Evolutionary conservation across 208 protist genomes (phyloP), one percentile per base, ranked within the genome.

Genomic region (Crithidia mellificae): DNA sequence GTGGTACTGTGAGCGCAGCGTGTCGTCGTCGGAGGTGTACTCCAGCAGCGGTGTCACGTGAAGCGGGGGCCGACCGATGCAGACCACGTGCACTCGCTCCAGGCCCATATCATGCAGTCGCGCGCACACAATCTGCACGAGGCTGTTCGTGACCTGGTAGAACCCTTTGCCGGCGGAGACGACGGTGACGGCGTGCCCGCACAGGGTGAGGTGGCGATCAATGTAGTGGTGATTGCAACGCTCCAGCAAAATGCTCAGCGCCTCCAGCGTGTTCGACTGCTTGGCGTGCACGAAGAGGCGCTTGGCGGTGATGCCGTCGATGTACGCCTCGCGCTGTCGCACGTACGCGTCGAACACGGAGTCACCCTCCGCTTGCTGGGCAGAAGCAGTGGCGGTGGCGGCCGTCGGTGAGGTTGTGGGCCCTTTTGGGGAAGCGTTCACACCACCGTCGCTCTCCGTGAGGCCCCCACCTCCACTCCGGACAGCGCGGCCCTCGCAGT

Each of bases 101-200:
- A 93, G 63, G 0, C 90, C 90, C 53, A 91, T 69, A 56, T 90
- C 86, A 49, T 91, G 82, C 46, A 96, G 62, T 25, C 81, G 81
- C 14, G 79, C 81, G 43, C 81, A 88, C 36, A 76, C 83, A 38
- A 86, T 66, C 68, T 95, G 87, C 50, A 85, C 72, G 12, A 92
- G 59, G 47, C 78, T 83, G 76, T 91, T 92, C 17, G 74, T 78
- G 12, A 80, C 80, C 20, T 81, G 79, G 70, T 92, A 94, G 25
- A 94, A 57, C 12, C 84, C 88, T 47, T 94, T 93, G 53, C 91
- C 91, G 29, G 88, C 88, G 22, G 87, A 86, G 19, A 96, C 78
- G 34, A 94, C 67, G 17, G 85, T 94, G 46, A 96, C 68, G 15
- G 81, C 75, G 49, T 89, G 78, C 24, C 84, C 88, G 20, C 80